Conservation (phyloP, 768 basidiomycete genomes). For the Psilocybe azurescens region DNA sequence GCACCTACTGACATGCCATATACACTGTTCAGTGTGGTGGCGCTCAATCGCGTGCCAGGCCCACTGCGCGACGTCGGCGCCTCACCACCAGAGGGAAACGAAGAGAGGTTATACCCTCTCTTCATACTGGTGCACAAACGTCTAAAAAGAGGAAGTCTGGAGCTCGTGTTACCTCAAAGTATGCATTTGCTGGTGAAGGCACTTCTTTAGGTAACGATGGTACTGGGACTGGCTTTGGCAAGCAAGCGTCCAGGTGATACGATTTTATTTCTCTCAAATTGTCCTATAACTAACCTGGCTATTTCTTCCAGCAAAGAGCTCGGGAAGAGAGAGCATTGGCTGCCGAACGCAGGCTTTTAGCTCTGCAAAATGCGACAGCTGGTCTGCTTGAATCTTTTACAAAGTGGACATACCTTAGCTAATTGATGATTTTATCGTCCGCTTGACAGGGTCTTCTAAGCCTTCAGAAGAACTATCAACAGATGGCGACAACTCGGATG, state of each 20-base stretch:
- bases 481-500: conserved; percentile 35
- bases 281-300: not conserved
- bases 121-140: conserved; percentile 64
- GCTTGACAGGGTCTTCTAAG: conserved; percentile 9
- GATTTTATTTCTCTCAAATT: conserved; percentile 10
- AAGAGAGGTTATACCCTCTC: conserved; percentile 53
- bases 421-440: not conserved
- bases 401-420: not conserved
- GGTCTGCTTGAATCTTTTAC: not conserved
- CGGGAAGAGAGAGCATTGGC: conserved; percentile 80
- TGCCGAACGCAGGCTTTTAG: conserved; percentile 64
- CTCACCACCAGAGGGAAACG: conserved; percentile 33
- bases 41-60: conserved; percentile 67
- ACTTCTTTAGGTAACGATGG: conserved; percentile 50
- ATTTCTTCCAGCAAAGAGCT: conserved; percentile 66
- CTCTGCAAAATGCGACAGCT: conserved; percentile 39
- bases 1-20: not conserved
- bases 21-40: conserved; percentile 68
- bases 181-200: conserved; percentile 65
- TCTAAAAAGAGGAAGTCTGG: conserved; percentile 76
- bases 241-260: conserved; percentile 69
- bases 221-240: conserved; percentile 70
- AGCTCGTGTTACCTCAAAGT: conserved; percentile 63
- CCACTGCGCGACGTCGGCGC: conserved; percentile 51
- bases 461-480: conserved; percentile 16